Base-by-base conservation (phyloP, 2,329 filamentous ascomycete species). In the Ascochyta fabae region DNA sequence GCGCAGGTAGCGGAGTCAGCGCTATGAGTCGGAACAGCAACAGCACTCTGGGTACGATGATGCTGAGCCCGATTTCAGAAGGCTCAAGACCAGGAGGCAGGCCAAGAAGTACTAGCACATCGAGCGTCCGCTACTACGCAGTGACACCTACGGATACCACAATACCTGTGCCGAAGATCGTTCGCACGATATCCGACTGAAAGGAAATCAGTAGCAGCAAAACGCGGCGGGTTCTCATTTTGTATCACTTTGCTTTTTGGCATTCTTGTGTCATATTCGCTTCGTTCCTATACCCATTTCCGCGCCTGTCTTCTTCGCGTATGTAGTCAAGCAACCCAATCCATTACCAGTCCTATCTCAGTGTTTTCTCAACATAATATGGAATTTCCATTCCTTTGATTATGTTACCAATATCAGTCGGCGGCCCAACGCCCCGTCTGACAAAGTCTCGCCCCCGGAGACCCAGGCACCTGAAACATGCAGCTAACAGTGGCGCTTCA, bases 91-190 rank as follows among this genome's bases (percentile, higher is more conserved):
- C 55, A 4, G 36, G 57, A 5, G 60, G 53, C 2, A 58, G 70
- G 13, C 50, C 66, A 9, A 59, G 70, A 33, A 73, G 70, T 45
- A 69, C 64, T 34, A 74, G 71, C 51, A 59, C 68, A 7, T 45
- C 65, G 3, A 72, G 69, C 26, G 59, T 66, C 3, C 53, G 66
- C 19, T 74, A 74, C 40, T 74, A 74, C n/a, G 65, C 70, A 7
- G 62, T 42, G n/a, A 68, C 52, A n/a, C 61, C 68, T 15, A 59
- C 56, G 2, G 60, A 67, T 5, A 52, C 49, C 36, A 51, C 60
- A 10, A 59, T 62, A 26, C 64, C 65, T 29, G 56, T 73, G 6
- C 70, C 71, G 1, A 72, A 54, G 56, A 74, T 73, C 38, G 50
- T 73, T n/a, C 68, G 65, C 10, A 72, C 69, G 9, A 38, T 46